Evolutionary conservation across 2,329 filamentous ascomycete genomes (phyloP).

Genomic region (Paracamarosporium sp.): DNA sequence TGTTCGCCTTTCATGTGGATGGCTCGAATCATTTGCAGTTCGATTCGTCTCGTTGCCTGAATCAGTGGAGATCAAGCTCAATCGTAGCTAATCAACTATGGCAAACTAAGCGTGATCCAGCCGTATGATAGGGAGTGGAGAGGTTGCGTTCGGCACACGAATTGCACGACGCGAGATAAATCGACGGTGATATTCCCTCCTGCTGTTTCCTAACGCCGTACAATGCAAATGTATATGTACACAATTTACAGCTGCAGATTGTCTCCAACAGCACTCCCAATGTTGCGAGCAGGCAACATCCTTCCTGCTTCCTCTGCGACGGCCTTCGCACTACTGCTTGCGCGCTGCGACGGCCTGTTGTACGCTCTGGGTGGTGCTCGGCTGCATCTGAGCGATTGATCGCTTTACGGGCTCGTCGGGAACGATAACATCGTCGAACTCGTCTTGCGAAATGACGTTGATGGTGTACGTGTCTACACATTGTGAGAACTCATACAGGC

Average conservation of each 20-base stretch:
- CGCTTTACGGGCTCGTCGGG: constrained; percentile 71
- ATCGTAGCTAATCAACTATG: background rate
- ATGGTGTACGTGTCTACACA: constrained; percentile 73
- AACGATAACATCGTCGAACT: constrained; percentile 94
- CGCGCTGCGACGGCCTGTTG: constrained; percentile 38
- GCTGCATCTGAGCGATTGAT: constrained; percentile 26
- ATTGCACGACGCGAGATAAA: background rate
- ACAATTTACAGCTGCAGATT: background rate
- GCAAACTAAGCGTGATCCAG: background rate
- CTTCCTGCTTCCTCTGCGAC: background rate
- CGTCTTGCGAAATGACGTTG: constrained; percentile 88
- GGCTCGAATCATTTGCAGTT: no score
- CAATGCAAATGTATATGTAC: constrained; percentile 2
- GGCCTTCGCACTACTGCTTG: constrained; percentile 22
- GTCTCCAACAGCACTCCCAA: background rate
- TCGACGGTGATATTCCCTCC: constrained; percentile 1
- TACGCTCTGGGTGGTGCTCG: constrained; percentile 35
- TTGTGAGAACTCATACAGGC: constrained; percentile 16
- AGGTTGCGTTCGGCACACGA: background rate
- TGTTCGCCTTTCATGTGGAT: no score
- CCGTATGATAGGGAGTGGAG: background rate
- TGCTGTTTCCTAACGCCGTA: background rate
- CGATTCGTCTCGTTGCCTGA: background rate
- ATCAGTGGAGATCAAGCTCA: background rate
- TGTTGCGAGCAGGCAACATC: background rate